A percentile compares a stretch with the other conserved stretches of the same genome.
These are phyloP conservation scores for Gossypium rotundifolium DNA, from an alignment of 345 rosid genomes.

Conservation along the genomic window DNA sequence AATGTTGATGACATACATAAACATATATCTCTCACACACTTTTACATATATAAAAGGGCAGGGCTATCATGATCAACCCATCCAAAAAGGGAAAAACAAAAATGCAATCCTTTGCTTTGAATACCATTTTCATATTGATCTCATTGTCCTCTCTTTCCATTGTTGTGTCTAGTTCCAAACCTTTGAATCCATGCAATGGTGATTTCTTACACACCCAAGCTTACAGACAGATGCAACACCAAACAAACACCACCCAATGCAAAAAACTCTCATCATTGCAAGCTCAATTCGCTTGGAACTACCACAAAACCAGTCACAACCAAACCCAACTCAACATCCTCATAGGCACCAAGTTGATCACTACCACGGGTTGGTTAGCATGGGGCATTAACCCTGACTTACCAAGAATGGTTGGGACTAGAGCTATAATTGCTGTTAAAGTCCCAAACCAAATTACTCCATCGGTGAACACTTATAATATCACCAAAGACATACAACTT, in stretches of 20 bases:
- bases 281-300: slow-evolving; percentile 32
- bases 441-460: slow-evolving; percentile 3
- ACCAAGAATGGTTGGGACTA: slow-evolving; percentile 49
- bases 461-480: slow-evolving; percentile 22
- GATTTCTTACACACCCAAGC: background rate
- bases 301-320: background rate
- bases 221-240: background rate
- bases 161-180: background rate
- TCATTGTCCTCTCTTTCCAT: slow-evolving; percentile 4
- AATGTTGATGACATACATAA: background rate
- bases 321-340: slow-evolving; percentile 18
- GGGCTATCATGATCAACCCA: background rate
- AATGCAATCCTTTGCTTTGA: background rate
- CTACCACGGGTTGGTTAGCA: slow-evolving; percentile 40
- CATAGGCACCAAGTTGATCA: slow-evolving; percentile 17
- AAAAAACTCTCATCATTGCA: slow-evolving; percentile 28
- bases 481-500: slow-evolving; percentile 26
- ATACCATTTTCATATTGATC: background rate
- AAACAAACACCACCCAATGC: slow-evolving; percentile 5
- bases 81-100: background rate
- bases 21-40: background rate
- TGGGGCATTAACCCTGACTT: slow-evolving; percentile 52
- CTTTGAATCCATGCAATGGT: slow-evolving; percentile 2
- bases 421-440: slow-evolving; percentile 41
- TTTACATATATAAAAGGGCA: background rate